Evolutionary conservation across 2,329 filamentous ascomycete species (phyloP).

Genomic region (Trichoderma koningiopsis): DNA sequence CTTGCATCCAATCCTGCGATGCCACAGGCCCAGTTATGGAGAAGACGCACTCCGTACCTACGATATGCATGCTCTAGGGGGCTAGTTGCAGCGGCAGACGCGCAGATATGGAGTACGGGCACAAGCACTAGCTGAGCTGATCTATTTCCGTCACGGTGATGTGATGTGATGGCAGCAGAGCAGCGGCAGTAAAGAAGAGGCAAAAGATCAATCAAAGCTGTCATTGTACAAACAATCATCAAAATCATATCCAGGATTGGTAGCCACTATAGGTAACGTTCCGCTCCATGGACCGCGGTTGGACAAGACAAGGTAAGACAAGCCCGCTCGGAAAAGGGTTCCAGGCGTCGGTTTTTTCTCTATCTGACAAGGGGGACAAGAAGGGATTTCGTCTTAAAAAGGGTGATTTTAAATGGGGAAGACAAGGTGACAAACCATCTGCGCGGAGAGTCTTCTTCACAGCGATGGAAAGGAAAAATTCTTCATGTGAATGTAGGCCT

Average conservation of each 20-base stretch:
- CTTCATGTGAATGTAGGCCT: not conserved
- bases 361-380: slow-evolving; percentile 1
- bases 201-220: not conserved
- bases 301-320: not conserved
- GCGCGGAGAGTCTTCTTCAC: not conserved
- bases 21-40: not conserved
- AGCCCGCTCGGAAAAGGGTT: not conserved
- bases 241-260: not conserved
- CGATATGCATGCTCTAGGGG: slow-evolving; percentile 11
- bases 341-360: slow-evolving; percentile 1
- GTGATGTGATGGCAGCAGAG: slow-evolving; percentile 16
- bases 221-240: not conserved
- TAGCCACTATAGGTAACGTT: not conserved
- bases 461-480: not conserved
- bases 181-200: not conserved
- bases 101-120: slow-evolving; percentile 16
- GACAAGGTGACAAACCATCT: not conserved
- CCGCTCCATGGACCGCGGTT: not conserved
- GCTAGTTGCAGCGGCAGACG: slow-evolving; percentile 20
- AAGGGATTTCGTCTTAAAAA: slow-evolving; percentile 3
- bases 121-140: not conserved
- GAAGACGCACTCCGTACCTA: not conserved
- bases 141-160: slow-evolving; percentile 1
- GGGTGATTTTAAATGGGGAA: not conserved
- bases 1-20: slow-evolving; percentile 2